Evolutionary conservation across 768 basidiomycete species (phyloP).

Genomic region (Termitomyces sp.): DNA sequence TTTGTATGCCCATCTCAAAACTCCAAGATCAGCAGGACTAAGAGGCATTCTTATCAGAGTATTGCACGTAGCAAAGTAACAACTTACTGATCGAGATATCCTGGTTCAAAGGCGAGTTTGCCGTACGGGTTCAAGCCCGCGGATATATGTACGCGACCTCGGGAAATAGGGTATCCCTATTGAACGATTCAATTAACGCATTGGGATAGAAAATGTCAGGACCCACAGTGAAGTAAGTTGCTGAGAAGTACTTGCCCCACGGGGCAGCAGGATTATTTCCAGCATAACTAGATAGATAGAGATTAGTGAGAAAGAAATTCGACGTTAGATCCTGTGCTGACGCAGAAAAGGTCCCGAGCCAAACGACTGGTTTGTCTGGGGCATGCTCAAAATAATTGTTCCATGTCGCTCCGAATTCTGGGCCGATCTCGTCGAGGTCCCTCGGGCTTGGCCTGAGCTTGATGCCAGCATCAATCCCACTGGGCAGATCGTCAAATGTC

Average conservation of each 20-base stretch:
- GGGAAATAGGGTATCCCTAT: slow-evolving; percentile 41
- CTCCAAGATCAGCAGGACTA: slow-evolving; percentile 38
- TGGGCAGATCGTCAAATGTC: slow-evolving; percentile 14
- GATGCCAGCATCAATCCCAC: slow-evolving; percentile 49
- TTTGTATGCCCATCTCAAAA: slow-evolving; percentile 51
- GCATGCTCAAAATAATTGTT: slow-evolving; percentile 39
- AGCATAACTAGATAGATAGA: slow-evolving; percentile 8
- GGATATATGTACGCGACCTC: slow-evolving; percentile 44
- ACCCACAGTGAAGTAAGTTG: slow-evolving; percentile 16
- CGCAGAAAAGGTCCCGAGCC: slow-evolving; percentile 36
- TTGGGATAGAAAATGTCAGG: slow-evolving; percentile 14
- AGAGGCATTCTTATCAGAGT: neutral
- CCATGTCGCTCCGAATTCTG: slow-evolving; percentile 46
- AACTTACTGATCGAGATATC: slow-evolving; percentile 38
- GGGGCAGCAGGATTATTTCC: slow-evolving; percentile 15
- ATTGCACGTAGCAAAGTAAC: neutral
- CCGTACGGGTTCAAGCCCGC: slow-evolving; percentile 35
- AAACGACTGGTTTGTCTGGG: slow-evolving; percentile 52
- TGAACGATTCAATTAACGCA: neutral
- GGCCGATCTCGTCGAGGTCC: slow-evolving; percentile 46
- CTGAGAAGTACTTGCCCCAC: slow-evolving; percentile 21
- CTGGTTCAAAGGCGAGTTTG: slow-evolving; percentile 38
- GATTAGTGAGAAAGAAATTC: slow-evolving; percentile 16
- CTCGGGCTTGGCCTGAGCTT: slow-evolving; percentile 47
- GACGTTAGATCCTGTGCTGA: slow-evolving; percentile 19